Base-by-base conservation (phyloP, 495 filamentous ascomycete species). In the Clohesyomyces aquaticus region DNA sequence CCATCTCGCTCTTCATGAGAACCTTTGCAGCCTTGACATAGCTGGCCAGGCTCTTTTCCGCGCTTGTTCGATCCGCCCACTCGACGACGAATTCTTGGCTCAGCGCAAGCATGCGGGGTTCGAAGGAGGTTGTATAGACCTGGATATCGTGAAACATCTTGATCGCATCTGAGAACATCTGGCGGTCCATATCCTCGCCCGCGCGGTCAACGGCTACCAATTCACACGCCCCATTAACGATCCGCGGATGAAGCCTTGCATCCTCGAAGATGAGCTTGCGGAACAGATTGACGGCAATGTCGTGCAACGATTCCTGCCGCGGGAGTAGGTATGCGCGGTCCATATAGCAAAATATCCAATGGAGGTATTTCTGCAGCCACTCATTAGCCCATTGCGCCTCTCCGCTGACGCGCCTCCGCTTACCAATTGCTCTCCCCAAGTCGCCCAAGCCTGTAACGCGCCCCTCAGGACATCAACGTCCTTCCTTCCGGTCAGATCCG, bases 301-400 rank as follows among this genome's bases (percentile, higher is more conserved):
- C 85, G 65, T 85, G 80, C 14, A 89, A 75, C 50, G 77, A 79
- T 42, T 79, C 66, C 65, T 80, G 85, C 38, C 82, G 83, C 29
- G 86, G 85, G 0, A 96, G 78, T 21, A 98, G 82, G 72, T 90
- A 96, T 3, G 91, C 90, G 60, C 94, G 85, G 70, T 98, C 93
- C 56, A 98, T 80, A 65, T 92, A 97, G 71, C 89, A 93, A 78
- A 96, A 98, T 28, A 96, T 87, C 61, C 86, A 91, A 57, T 91
- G 83, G 53, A 98, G 80, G 19, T 83, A 87, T 41, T 83, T 81
- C 90, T 91, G 71, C 18, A 61, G 8, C 43, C 35, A 9, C 35
- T 41, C 16, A n/a, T 47, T 22, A 18, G 43, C 43, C 43, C 16
- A 22, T 6, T 18, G n/a, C 43, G 4, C n/a, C 6, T n/a, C 43